A percentile compares a stretch with the other conserved stretches of the same genome.
Conservation (phyloP, 2,329 filamentous ascomycete genomes). For the Sporothrix pallida region DNA sequence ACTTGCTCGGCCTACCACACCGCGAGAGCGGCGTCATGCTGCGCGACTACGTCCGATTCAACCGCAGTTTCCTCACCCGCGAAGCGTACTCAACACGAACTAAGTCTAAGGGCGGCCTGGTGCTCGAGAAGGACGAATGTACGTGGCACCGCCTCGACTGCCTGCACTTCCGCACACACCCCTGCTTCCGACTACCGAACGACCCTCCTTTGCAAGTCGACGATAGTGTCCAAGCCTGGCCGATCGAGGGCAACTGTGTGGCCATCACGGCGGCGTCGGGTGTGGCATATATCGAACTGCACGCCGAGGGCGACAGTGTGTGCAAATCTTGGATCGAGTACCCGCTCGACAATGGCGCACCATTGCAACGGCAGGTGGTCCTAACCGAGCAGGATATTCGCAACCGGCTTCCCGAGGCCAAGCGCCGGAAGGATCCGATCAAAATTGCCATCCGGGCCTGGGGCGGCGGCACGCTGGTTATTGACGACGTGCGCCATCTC, state of each 20-base stretch:
- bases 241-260: conserved; percentile 76
- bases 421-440: conserved; percentile 67
- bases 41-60: conserved; percentile 82
- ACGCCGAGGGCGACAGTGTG: conserved; percentile 76
- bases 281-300: conserved; percentile 84
- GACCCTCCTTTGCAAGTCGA: conserved; percentile 69
- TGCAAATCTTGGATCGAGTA: conserved; percentile 86
- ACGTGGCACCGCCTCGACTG: conserved; percentile 89
- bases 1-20: conserved; percentile 87
- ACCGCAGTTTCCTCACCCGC: conserved; percentile 78
- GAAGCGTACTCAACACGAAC: conserved; percentile 89
- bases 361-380: conserved; percentile 72
- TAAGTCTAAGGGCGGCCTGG: conserved; percentile 78
- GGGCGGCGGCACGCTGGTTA: conserved; percentile 72
- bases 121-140: conserved; percentile 81
- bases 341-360: conserved; percentile 60
- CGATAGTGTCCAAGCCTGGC: conserved; percentile 83
- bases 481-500: conserved; percentile 77
- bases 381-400: conserved; percentile 78
- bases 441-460: conserved; percentile 77
- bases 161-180: conserved; percentile 86
- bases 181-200: conserved; percentile 83
- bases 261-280: conserved; percentile 80
- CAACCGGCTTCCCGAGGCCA: conserved; percentile 71
- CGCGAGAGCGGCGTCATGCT: conserved; percentile 93